phyloP scores from a whole-genome alignment of 208 protist genomes.

The Leptomonas seymouri region DNA sequence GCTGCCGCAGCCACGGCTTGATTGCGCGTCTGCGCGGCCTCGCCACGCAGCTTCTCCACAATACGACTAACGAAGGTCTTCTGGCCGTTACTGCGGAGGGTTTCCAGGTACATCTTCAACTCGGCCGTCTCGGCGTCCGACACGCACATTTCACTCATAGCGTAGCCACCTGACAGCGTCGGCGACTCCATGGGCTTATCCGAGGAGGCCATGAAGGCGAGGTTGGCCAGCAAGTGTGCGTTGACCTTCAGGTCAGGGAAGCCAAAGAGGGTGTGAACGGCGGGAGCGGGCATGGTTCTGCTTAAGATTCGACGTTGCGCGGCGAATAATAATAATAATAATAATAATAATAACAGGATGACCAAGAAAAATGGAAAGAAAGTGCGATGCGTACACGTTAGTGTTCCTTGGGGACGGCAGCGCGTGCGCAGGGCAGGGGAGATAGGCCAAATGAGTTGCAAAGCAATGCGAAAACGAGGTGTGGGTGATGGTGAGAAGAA shows the following conservation, averaged over 20 bases:
- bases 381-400: neutral
- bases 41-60: constrained; percentile 25
- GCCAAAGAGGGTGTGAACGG: constrained; percentile 37
- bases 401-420: too few species aligned
- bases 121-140: constrained; percentile 34
- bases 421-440: too few species aligned
- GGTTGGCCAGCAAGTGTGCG: constrained; percentile 29
- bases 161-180: constrained; percentile 40
- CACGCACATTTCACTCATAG: constrained; percentile 60
- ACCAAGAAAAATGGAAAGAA: neutral
- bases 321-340: neutral
- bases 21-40: constrained; percentile 25
- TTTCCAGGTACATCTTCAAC: constrained; percentile 36
- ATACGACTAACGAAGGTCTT: constrained; percentile 37
- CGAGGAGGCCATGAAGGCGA: constrained; percentile 39
- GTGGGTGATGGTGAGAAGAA: neutral
- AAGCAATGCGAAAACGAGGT: neutral
- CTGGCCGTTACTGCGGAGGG: constrained; percentile 38
- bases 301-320: neutral
- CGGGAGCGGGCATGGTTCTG: constrained; percentile 11
- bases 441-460: neutral
- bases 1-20: constrained; percentile 29
- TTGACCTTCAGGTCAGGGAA: constrained; percentile 36
- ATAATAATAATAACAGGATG: neutral
- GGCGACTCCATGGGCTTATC: constrained; percentile 45